These are phyloP conservation scores for Plasmodium knowlesi DNA, from an alignment of 169 alveolate species.

Conservation along the genomic window DNA sequence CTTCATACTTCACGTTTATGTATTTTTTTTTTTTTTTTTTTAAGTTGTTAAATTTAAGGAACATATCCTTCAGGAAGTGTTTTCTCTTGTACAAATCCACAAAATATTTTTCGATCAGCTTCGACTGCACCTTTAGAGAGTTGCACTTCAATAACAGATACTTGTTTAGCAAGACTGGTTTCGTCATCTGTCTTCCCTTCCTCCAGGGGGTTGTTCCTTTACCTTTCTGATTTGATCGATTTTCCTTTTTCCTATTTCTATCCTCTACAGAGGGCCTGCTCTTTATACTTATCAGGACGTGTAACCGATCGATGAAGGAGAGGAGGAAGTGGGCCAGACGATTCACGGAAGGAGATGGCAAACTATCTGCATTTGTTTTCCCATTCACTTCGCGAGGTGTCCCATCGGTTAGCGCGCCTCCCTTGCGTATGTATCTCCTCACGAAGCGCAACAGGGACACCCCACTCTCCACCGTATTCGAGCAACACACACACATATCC, in stretches of 20 bases:
- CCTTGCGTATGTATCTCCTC: background rate
- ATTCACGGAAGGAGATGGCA: no score
- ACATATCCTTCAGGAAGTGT: conserved; percentile 59
- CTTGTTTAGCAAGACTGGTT: conserved; percentile 7
- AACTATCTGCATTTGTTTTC: background rate
- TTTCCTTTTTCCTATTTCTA: background rate
- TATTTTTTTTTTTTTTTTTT: conserved; percentile 50
- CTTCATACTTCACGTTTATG: background rate
- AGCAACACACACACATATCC: conserved; percentile 10
- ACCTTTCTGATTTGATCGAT: background rate
- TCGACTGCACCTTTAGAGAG: conserved; percentile 39
- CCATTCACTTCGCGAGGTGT: background rate
- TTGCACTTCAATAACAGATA: conserved; percentile 23
- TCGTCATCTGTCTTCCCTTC: background rate
- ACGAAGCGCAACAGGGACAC: conserved; percentile 4
- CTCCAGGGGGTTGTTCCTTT: background rate
- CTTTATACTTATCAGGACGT: conserved; percentile 37
- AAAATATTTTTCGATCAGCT: conserved; percentile 50
- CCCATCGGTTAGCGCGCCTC: background rate
- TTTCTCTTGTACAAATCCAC: conserved; percentile 55
- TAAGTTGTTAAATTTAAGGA: conserved; percentile 26
- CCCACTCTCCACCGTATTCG: conserved; percentile 28
- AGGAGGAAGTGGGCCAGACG: conserved; percentile 21
- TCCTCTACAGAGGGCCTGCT: background rate
- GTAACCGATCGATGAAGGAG: conserved; percentile 14